phyloP scores from a whole-genome alignment of 768 basidiomycete species.

The Suillus lakei region DNA sequence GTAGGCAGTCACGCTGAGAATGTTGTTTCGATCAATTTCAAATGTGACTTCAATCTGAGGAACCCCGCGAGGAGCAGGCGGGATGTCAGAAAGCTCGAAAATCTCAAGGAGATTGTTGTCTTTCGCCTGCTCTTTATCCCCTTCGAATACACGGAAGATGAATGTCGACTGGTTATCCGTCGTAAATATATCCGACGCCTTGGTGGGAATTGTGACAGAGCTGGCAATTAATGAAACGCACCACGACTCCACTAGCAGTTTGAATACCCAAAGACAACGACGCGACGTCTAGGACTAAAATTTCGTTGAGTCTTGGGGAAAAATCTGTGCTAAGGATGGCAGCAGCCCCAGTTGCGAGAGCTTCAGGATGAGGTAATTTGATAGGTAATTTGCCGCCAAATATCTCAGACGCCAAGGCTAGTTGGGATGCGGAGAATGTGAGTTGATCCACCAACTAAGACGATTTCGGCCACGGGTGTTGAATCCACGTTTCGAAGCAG shows the following conservation, averaged over 20 bases:
- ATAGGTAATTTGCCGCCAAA: constrained; percentile 98
- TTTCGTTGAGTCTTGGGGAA: constrained; percentile 95
- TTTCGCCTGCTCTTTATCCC: constrained; percentile 97
- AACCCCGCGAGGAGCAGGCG: constrained; percentile 97
- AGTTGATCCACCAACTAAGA: constrained; percentile 97
- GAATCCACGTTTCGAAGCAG: constrained; percentile 97
- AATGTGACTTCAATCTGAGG: constrained; percentile 98
- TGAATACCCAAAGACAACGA: constrained; percentile 94
- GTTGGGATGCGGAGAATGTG: constrained; percentile 98
- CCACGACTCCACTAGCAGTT: constrained; percentile 99
- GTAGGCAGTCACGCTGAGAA: constrained; percentile 90
- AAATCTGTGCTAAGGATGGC: constrained; percentile 97
- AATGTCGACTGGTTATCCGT: constrained; percentile 99
- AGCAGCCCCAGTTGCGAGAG: constrained; percentile 97
- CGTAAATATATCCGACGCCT: constrained; percentile 98
- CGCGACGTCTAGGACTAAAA: constrained; percentile 92
- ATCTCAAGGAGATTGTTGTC: constrained; percentile 99
- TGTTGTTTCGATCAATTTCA: constrained; percentile 96
- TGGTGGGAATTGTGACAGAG: constrained; percentile 97
- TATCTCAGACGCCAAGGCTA: constrained; percentile 96
- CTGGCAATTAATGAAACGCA: constrained; percentile 96
- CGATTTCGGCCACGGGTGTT: constrained; percentile 92
- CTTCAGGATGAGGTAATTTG: constrained; percentile 99
- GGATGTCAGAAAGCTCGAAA: constrained; percentile 96
- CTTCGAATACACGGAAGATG: constrained; percentile 97